Conservation (phyloP, 2,329 filamentous ascomycete genomes). For the Cercospora sesami region DNA sequence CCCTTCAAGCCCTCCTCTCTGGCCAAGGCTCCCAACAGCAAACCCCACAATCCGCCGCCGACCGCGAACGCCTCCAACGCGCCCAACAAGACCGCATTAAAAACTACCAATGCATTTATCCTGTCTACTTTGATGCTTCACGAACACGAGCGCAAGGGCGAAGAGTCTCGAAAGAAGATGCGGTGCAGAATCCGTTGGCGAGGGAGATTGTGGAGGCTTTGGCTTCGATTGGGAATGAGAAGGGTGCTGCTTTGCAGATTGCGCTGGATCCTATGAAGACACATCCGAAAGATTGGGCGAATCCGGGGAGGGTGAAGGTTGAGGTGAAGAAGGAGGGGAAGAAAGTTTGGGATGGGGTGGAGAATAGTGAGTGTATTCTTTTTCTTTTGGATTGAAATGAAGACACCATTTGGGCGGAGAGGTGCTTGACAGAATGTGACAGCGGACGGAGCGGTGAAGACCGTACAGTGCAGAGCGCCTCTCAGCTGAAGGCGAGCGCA, state of each 20-base stretch:
- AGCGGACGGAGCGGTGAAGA: too few relatives aligned
- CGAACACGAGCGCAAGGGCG: conserved; percentile 76
- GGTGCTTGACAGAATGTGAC: too few relatives aligned
- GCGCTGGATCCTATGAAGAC: conserved; percentile 88
- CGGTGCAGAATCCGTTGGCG: conserved; percentile 82
- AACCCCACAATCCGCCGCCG: neutral
- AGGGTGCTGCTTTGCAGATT: conserved; percentile 57
- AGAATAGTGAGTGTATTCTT: conserved; percentile 60
- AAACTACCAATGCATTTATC: conserved; percentile 86
- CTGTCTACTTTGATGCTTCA: conserved; percentile 85
- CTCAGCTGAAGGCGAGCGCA: too few relatives aligned
- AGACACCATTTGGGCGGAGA: too few relatives aligned
- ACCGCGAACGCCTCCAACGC: conserved; percentile 22
- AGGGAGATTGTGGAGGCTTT: conserved; percentile 87
- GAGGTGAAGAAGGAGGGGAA: conserved; percentile 65
- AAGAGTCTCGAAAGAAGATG: conserved; percentile 69
- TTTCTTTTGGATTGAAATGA: neutral
- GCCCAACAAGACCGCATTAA: conserved; percentile 61
- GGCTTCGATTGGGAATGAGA: conserved; percentile 54
- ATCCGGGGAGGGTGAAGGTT: conserved; percentile 86
- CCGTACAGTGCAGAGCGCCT: too few relatives aligned
- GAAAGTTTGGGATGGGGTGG: conserved; percentile 53
- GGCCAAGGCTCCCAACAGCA: neutral
- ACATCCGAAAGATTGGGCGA: conserved; percentile 96
- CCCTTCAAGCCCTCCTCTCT: conserved; percentile 5